Evolutionary conservation across 2,329 filamentous ascomycete species (phyloP).

Genomic region (Neofusicoccum cordaticola): DNA sequence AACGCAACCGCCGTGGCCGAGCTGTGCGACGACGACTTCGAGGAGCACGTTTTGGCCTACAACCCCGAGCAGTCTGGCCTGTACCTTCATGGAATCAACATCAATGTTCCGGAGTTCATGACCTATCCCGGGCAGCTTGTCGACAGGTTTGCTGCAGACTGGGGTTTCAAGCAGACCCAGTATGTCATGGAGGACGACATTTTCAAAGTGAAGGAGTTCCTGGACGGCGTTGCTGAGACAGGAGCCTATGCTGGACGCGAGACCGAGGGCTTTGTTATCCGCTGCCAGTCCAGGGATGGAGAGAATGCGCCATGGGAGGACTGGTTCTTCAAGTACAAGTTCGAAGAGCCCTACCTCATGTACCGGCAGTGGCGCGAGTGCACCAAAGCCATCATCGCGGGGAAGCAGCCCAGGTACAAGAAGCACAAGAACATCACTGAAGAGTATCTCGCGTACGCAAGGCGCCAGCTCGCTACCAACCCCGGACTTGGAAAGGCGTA

Average conservation of each 20-base stretch:
- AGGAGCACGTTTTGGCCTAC: conserved; percentile 95
- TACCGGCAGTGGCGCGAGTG: conserved; percentile 98
- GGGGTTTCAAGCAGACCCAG: conserved; percentile 90
- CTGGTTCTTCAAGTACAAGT: conserved; percentile 99
- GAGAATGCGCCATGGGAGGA: conserved; percentile 64
- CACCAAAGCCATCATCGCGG: conserved; percentile 81
- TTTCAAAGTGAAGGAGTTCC: conserved; percentile 69
- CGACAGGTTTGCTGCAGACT: conserved; percentile 82
- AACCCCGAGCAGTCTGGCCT: conserved; percentile 78
- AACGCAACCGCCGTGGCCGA: conserved; percentile 96
- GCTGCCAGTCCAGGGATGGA: conserved; percentile 68
- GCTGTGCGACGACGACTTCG: conserved; percentile 92
- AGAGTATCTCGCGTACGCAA: conserved; percentile 82
- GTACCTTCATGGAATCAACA: conserved; percentile 93
- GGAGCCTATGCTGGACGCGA: conserved; percentile 88
- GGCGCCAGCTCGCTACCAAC: conserved; percentile 67
- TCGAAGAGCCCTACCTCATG: conserved; percentile 98
- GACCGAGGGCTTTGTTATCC: conserved; percentile 94
- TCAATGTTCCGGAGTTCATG: conserved; percentile 87
- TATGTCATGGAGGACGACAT: conserved; percentile 75
- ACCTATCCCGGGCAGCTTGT: conserved; percentile 83
- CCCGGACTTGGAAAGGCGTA: conserved; percentile 68
- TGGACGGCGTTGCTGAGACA: conserved; percentile 81
- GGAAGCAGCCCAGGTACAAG: conserved; percentile 70
- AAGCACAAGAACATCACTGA: conserved; percentile 90